Percentiles rank a stretch among this genome's conserved stretches.
Conservation (phyloP, 208 protist genomes). For the Herpetomonas tarakana region DNA sequence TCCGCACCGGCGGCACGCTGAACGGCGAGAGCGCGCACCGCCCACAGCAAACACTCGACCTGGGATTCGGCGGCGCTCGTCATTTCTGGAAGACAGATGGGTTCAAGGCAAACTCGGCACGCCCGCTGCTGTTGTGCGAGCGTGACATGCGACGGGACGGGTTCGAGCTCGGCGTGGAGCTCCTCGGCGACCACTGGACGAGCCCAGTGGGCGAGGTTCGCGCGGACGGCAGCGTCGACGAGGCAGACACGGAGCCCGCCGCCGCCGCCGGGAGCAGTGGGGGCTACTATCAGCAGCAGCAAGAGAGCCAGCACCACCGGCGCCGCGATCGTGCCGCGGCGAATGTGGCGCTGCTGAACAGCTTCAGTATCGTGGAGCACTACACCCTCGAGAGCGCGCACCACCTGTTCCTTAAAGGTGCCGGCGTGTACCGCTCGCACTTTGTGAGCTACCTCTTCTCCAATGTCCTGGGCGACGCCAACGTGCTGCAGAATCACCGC, state of each 20-base stretch:
- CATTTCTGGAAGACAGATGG: neutral
- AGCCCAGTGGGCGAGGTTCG: constrained; percentile 22
- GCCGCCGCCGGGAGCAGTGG: constrained; percentile 11
- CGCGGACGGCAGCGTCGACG: neutral
- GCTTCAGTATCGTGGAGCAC: constrained; percentile 87
- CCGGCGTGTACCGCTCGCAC: constrained; percentile 76
- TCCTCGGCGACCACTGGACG: constrained; percentile 81
- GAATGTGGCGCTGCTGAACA: constrained; percentile 78
- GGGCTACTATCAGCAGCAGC: neutral
- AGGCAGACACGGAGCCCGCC: neutral
- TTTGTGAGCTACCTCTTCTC: constrained; percentile 80
- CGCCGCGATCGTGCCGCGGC: constrained; percentile 24
- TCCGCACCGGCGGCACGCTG: constrained; percentile 25
- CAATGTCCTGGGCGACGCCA: constrained; percentile 35
- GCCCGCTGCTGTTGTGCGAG: constrained; percentile 78
- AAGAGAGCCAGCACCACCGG: neutral
- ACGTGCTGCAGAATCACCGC: constrained; percentile 27
- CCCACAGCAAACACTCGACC: too few species aligned
- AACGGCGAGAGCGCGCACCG: neutral
- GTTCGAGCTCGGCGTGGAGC: constrained; percentile 78
- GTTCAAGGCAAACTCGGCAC: constrained; percentile 21
- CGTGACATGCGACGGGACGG: constrained; percentile 50
- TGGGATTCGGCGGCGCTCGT: neutral
- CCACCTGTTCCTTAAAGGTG: constrained; percentile 69
- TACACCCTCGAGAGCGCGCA: constrained; percentile 70